phyloP scores from a whole-genome alignment of 495 filamentous ascomycete genomes.

The Haplographium delicatum region DNA sequence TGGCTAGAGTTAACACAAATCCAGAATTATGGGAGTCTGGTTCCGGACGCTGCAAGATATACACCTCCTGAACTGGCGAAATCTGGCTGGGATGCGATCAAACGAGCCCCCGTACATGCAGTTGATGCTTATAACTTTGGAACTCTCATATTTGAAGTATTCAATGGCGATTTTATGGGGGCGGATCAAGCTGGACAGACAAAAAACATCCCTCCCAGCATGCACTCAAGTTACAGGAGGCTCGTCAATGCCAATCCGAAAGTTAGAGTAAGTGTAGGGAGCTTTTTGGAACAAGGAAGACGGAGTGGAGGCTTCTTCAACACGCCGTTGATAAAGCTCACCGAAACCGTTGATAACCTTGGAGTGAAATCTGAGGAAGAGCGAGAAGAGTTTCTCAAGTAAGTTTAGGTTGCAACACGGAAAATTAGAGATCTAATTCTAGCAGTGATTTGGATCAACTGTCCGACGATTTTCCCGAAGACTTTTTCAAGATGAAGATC shows the following conservation, averaged over 20 bases:
- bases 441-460: slow-evolving; percentile 75
- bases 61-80: slow-evolving; percentile 82
- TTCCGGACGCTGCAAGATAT: slow-evolving; percentile 77
- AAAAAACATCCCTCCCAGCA: slow-evolving; percentile 78
- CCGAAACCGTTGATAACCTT: slow-evolving; percentile 86
- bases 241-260: slow-evolving; percentile 87
- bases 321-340: slow-evolving; percentile 82
- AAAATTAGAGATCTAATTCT: background rate
- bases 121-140: slow-evolving; percentile 86
- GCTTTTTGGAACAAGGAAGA: slow-evolving; percentile 86
- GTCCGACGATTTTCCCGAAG: slow-evolving; percentile 90
- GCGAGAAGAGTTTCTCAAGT: slow-evolving; percentile 81
- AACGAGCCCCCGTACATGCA: slow-evolving; percentile 73
- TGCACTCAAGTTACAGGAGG: slow-evolving; percentile 85
- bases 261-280: slow-evolving; percentile 70
- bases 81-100: slow-evolving; percentile 81
- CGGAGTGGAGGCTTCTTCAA: slow-evolving; percentile 85
- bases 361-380: slow-evolving; percentile 82
- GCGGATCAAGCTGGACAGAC: slow-evolving; percentile 75
- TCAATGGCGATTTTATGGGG: slow-evolving; percentile 73
- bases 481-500: slow-evolving; percentile 96
- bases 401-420: slow-evolving; percentile 24
- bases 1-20: too few relatives aligned
- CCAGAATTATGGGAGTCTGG: slow-evolving; percentile 77
- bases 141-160: slow-evolving; percentile 80